Evolutionary conservation across 2,329 filamentous ascomycete genomes (phyloP).

Genomic region (Davidsoniella eucalypti): DNA sequence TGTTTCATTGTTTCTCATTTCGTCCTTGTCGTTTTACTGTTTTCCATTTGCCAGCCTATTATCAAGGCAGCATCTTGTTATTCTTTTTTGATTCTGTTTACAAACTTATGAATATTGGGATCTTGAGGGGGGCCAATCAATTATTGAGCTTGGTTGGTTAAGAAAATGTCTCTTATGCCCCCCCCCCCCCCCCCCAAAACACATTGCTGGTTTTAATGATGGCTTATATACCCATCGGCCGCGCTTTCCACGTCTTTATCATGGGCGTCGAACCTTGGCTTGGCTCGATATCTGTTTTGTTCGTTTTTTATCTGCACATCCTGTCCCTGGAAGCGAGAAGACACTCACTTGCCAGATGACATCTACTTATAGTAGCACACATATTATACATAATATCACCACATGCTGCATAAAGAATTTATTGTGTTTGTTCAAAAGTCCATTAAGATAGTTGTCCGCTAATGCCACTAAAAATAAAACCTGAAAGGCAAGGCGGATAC

Average conservation of each 20-base stretch:
- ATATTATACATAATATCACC: too few species aligned
- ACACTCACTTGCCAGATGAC: too few species aligned
- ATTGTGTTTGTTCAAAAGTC: too few species aligned
- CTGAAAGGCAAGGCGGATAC: too few species aligned
- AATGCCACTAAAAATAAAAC: too few species aligned
- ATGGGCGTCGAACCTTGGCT: background rate
- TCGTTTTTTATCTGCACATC: background rate
- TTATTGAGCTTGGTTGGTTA: background rate
- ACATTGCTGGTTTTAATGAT: background rate
- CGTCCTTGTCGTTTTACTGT: background rate
- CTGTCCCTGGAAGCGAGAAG: too few species aligned
- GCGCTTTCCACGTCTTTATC: background rate
- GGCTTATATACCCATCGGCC: slow-evolving; percentile 7
- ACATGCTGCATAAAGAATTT: too few species aligned
- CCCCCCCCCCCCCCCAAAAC: background rate
- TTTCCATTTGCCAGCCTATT: background rate
- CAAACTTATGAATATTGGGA: background rate
- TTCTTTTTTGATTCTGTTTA: background rate
- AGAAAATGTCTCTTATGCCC: background rate
- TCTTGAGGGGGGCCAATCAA: background rate
- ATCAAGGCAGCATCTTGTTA: too few species aligned
- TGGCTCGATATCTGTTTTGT: background rate
- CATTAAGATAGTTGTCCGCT: too few species aligned
- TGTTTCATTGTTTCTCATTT: background rate
- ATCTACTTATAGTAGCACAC: too few species aligned